Percentiles rank a stretch among this genome's conserved stretches.
Evolutionary conservation across 306 rosid genomes (phyloP).

Genomic region (Benincasa hispida): DNA sequence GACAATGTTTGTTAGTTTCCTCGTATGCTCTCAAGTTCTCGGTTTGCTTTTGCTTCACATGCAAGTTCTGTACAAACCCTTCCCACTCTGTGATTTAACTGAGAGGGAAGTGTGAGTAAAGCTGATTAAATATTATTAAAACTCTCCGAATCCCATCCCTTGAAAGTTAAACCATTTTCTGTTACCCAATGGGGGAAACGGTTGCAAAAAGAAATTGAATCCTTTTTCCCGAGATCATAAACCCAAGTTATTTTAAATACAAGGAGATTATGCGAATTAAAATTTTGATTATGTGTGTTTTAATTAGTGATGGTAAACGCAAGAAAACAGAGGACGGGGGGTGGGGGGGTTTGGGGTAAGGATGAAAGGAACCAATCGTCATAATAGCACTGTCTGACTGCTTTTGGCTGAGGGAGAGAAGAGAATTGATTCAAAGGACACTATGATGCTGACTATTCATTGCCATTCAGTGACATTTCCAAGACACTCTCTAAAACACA

Average conservation of each 20-base stretch:
- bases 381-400: conserved; percentile 89
- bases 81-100: neutral
- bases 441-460: conserved; percentile 76
- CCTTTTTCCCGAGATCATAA: no score
- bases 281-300: no score
- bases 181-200: neutral
- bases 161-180: neutral
- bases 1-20: neutral
- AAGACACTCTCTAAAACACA: neutral
- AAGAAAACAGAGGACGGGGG: neutral
- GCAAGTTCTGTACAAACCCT: neutral
- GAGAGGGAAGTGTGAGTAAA: neutral
- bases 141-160: neutral
- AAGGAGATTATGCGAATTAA: neutral
- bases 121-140: neutral
- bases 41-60: neutral
- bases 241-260: no score
- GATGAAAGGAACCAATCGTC: conserved; percentile 78
- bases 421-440: conserved; percentile 95
- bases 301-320: no score
- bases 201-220: no score
- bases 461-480: conserved; percentile 22
- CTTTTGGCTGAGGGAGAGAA: conserved; percentile 36
- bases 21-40: conserved; percentile 5
- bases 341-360: conserved; percentile 17